A percentile compares a stretch with the other conserved stretches of the same genome.
phyloP scores from a whole-genome alignment of 179 eudicot genomes.

The Beta lomatogona region DNA sequence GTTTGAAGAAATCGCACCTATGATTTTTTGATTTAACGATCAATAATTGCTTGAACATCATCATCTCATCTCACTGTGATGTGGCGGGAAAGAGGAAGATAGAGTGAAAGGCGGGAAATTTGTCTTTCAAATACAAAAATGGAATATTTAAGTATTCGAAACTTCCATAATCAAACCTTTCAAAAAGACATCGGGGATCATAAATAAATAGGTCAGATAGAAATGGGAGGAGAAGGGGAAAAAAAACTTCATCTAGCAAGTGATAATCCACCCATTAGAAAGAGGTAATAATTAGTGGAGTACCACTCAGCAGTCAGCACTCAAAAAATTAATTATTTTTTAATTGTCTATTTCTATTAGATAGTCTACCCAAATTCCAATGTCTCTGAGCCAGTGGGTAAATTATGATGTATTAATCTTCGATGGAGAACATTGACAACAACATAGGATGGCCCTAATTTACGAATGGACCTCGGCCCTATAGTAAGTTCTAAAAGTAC shows the following conservation, averaged over 20 bases:
- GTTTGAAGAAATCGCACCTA: slow-evolving; percentile 12
- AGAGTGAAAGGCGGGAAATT: slow-evolving; percentile 4
- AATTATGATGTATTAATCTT: no score
- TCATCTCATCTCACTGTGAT: not conserved
- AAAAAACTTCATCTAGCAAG: not conserved
- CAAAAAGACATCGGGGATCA: not conserved
- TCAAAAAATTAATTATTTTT: no score
- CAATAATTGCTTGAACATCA: not conserved
- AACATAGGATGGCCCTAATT: no score
- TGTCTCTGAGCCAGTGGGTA: no score
- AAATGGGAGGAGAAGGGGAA: not conserved
- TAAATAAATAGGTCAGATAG: not conserved
- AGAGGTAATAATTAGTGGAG: no score
- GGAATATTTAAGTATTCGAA: not conserved
- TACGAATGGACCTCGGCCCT: no score
- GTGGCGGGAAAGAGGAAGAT: not conserved
- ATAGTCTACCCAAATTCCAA: no score
- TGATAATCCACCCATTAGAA: no score
- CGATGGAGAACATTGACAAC: no score
- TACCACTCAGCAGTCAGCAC: no score
- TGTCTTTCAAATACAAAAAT: not conserved
- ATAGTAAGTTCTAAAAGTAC: no score
- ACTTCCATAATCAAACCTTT: not conserved
- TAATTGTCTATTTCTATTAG: no score
- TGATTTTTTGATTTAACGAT: not conserved